Conservation (phyloP, 257 asterid species). For the Solanum sparsipilum region DNA sequence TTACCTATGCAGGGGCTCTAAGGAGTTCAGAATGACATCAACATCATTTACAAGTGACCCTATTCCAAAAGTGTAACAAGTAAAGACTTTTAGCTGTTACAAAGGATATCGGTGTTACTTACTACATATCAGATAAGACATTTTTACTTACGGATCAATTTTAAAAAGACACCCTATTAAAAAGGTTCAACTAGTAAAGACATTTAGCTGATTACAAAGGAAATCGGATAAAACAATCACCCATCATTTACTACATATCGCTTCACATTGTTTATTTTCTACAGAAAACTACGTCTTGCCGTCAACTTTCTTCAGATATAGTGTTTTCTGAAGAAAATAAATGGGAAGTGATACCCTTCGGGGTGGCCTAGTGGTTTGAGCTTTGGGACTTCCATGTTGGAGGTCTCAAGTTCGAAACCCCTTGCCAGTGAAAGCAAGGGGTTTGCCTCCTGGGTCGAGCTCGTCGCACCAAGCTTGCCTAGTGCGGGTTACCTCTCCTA, state of each 20-base stretch:
- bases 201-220: not conserved
- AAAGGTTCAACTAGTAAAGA: not conserved
- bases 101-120: not conserved
- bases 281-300: not conserved
- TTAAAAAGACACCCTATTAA: not conserved
- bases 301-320: not conserved
- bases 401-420: no score
- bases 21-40: not conserved
- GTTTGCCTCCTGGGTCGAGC: no score
- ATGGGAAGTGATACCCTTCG: not conserved
- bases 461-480: no score
- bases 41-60: not conserved
- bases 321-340: not conserved
- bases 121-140: not conserved
- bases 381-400: no score
- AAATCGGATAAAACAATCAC: not conserved
- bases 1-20: not conserved
- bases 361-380: no score
- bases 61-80: not conserved
- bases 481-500: no score
- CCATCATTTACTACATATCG: not conserved
- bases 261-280: not conserved
- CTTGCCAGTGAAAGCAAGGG: no score
- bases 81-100: not conserved
- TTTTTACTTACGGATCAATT: not conserved